Conservation (phyloP, 2,329 filamentous ascomycete genomes). For the Calonectria henricotiae region DNA sequence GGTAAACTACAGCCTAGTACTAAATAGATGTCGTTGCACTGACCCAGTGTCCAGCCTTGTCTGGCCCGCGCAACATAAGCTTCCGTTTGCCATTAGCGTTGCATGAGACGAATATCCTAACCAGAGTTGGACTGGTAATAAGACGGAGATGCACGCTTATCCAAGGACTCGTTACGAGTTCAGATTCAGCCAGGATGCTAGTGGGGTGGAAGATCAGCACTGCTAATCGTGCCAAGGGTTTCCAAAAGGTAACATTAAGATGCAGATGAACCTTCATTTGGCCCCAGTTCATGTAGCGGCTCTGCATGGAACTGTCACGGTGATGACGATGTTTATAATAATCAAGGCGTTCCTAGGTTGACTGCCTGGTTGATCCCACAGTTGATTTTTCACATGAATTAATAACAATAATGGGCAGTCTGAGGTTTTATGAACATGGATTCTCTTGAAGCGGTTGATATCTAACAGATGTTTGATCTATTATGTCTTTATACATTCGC, state of each 20-base stretch:
- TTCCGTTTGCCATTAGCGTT: background rate
- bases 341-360: no score
- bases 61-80: background rate
- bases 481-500: conserved; percentile 23
- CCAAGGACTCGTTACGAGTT: background rate
- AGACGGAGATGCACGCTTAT: background rate
- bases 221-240: conserved; percentile 12
- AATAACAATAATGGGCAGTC: no score
- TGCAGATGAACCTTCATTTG: background rate
- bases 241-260: background rate
- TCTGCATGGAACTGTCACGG: no score
- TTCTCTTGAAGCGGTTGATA: conserved; percentile 32
- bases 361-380: no score
- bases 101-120: background rate
- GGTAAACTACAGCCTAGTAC: background rate
- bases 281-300: background rate
- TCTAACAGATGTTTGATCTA: conserved; percentile 34
- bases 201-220: conserved; percentile 10
- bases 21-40: background rate
- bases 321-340: no score
- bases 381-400: no score
- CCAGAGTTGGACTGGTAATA: background rate
- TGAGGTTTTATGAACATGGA: background rate
- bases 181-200: background rate
- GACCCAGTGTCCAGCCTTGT: background rate